Conservation (phyloP, 169 alveolate species). For the Cryptosporidium muris region DNA sequence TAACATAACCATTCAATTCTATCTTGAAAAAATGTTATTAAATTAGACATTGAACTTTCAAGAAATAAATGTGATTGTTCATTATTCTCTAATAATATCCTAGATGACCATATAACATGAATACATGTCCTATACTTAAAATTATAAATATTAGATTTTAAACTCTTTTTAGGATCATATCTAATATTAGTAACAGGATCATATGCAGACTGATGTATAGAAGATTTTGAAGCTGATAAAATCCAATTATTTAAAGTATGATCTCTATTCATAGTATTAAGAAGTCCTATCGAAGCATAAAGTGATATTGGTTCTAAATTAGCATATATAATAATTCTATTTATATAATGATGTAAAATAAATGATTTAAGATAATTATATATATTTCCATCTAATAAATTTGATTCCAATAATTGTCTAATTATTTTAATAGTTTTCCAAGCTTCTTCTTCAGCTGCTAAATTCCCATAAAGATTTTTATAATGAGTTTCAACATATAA, state of each 20-base stretch:
- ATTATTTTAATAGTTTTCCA: slow-evolving; percentile 44
- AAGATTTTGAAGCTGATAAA: not conserved
- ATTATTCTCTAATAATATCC: not conserved
- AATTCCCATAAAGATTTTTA: slow-evolving; percentile 11
- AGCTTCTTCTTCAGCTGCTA: slow-evolving; percentile 14
- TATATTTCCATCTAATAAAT: slow-evolving; percentile 21
- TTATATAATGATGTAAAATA: slow-evolving; percentile 34
- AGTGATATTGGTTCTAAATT: slow-evolving; percentile 8
- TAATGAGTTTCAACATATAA: slow-evolving; percentile 17
- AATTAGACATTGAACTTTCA: not conserved
- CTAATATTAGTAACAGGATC: slow-evolving; percentile 52
- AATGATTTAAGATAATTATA: slow-evolving; percentile 31
- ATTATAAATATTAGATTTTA: slow-evolving; percentile 11
- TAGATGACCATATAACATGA: slow-evolving; percentile 63
- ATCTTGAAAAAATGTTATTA: not conserved
- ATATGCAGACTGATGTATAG: not conserved
- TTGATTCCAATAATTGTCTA: slow-evolving; percentile 20
- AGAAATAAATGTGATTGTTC: not conserved
- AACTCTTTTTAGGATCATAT: slow-evolving; percentile 1
- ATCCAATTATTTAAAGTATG: slow-evolving; percentile 39
- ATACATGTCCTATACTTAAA: slow-evolving; percentile 26
- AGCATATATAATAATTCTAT: slow-evolving; percentile 10
- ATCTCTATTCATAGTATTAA: slow-evolving; percentile 65
- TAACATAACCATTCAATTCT: slow-evolving; percentile 47
- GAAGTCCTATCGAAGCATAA: slow-evolving; percentile 23